phyloP scores from a whole-genome alignment of 164 flowering plant genomes.

The Vitis cinerea region DNA sequence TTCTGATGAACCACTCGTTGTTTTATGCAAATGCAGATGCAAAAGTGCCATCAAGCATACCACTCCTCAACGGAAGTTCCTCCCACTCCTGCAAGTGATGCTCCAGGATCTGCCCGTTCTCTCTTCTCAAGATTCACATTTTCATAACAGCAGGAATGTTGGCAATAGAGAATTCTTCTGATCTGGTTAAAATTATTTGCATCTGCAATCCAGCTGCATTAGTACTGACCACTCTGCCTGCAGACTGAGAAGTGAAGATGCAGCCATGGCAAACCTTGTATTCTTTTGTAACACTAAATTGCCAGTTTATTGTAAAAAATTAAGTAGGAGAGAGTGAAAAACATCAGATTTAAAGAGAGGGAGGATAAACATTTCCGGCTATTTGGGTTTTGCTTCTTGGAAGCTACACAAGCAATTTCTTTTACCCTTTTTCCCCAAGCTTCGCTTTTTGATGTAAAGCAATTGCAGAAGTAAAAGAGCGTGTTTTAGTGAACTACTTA shows the following conservation, averaged over 20 bases:
- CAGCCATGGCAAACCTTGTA: conserved; percentile 5
- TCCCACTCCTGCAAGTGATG: no score
- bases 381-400: not conserved
- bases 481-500: no score
- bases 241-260: not conserved
- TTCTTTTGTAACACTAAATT: conserved; percentile 13
- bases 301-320: conserved; percentile 7
- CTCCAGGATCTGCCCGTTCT: no score
- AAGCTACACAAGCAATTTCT: not conserved
- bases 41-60: conserved; percentile 41
- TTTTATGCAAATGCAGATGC: conserved; percentile 48
- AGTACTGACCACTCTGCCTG: not conserved
- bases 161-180: no score
- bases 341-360: not conserved
- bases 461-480: no score
- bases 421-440: not conserved
- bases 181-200: no score
- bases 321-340: conserved; percentile 10
- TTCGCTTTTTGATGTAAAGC: no score
- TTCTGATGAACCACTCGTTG: not conserved
- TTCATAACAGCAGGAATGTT: no score
- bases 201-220: conserved; percentile 1
- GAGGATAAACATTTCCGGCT: not conserved
- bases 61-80: no score
- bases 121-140: no score